Conservation (phyloP, 2,329 filamentous ascomycete genomes). For the Epichloe amarillans region DNA sequence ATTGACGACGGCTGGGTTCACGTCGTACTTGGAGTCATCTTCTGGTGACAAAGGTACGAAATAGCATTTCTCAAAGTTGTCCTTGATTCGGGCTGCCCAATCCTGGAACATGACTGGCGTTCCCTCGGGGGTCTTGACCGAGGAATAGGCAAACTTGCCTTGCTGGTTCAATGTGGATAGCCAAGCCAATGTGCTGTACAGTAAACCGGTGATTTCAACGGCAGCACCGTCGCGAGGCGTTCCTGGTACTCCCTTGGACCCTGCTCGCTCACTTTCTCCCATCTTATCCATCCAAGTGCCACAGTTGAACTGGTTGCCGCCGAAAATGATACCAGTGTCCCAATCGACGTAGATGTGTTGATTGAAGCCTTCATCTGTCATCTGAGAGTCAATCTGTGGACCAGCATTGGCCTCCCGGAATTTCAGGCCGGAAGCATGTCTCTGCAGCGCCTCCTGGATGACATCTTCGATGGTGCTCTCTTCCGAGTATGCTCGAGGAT, state of each 20-base stretch:
- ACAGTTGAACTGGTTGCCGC: conserved; percentile 88
- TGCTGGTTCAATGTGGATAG: conserved; percentile 51
- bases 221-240: conserved; percentile 95
- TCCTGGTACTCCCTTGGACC: conserved; percentile 84
- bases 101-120: conserved; percentile 52
- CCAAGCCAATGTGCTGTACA: conserved; percentile 85
- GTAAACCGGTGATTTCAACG: conserved; percentile 84
- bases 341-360: conserved; percentile 86
- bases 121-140: conserved; percentile 55
- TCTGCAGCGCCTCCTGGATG: conserved; percentile 84
- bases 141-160: conserved; percentile 58
- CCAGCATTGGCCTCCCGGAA: conserved; percentile 94
- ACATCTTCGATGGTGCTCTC: conserved; percentile 77
- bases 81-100: conserved; percentile 71
- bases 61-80: conserved; percentile 86
- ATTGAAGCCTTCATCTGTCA: conserved; percentile 85
- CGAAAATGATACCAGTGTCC: conserved; percentile 79
- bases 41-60: conserved; percentile 60
- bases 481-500: conserved; percentile 72
- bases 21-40: conserved; percentile 65
- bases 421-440: conserved; percentile 79
- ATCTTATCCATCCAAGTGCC: conserved; percentile 99
- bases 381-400: conserved; percentile 75
- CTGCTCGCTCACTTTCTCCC: conserved; percentile 88
- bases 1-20: conserved; percentile 70